Conservation (phyloP, 2,329 filamentous ascomycete species). For the Capronia epimyces region DNA sequence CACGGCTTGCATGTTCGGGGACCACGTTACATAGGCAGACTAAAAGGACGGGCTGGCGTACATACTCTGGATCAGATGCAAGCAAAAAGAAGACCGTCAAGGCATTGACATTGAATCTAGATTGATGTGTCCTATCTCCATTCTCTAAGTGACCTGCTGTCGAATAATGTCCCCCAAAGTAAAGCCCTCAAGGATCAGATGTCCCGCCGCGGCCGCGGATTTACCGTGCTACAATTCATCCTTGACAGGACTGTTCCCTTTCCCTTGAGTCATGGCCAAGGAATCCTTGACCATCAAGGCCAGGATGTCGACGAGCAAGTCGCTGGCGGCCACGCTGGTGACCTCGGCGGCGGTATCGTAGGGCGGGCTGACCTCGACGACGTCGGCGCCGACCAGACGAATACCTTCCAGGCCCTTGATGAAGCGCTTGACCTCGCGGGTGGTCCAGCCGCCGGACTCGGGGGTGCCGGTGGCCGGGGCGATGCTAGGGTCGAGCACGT, state of each 20-base stretch:
- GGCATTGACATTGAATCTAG: too few relatives aligned
- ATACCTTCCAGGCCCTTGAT: conserved; percentile 28
- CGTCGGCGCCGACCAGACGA: conserved; percentile 29
- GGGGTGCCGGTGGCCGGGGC: conserved; percentile 34
- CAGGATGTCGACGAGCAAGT: conserved; percentile 32
- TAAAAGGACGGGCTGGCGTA: too few relatives aligned
- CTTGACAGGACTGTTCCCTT: conserved; percentile 1
- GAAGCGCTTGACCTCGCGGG: conserved; percentile 28
- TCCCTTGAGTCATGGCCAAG: conserved; percentile 1
- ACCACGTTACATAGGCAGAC: too few relatives aligned
- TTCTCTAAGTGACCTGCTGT: too few relatives aligned
- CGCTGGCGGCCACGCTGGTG: conserved; percentile 31
- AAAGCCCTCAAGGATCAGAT: too few relatives aligned
- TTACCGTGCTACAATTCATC: conserved; percentile 11
- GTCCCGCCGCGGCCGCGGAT: too few relatives aligned
- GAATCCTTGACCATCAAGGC: conserved; percentile 31
- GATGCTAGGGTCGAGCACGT: conserved; percentile 34
- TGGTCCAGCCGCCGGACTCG: conserved; percentile 30
- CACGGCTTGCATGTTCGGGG: too few relatives aligned
- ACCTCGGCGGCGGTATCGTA: conserved; percentile 30
- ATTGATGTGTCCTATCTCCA: too few relatives aligned
- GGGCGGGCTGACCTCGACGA: conserved; percentile 30
- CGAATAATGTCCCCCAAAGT: too few relatives aligned
- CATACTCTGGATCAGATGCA: too few relatives aligned
- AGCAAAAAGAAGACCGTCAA: too few relatives aligned